Percentiles rank a stretch among this genome's conserved stretches.
phyloP scores from a whole-genome alignment of 148 eudicot species.

The Chenopodium berlandieri region DNA sequence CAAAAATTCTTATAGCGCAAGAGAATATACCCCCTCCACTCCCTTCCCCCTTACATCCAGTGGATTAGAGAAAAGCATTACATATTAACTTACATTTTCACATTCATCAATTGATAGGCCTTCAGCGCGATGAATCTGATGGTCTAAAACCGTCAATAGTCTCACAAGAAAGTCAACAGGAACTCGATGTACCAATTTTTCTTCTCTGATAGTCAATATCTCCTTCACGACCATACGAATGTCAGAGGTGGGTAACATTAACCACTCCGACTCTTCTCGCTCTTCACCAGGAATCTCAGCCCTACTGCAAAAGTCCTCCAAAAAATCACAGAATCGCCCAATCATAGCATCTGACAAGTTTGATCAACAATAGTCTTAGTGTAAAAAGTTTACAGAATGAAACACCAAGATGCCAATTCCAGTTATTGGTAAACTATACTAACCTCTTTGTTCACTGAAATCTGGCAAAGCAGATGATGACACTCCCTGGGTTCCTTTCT shows the following conservation, averaged over 20 bases:
- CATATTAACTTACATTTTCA: conserved; percentile 59
- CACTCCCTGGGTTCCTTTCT: conserved; percentile 54
- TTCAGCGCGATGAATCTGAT: conserved; percentile 92
- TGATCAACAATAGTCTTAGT: conserved; percentile 6
- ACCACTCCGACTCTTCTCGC: conserved; percentile 75
- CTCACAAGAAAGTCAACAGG: conserved; percentile 68
- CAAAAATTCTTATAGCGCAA: background rate
- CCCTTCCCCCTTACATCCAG: background rate
- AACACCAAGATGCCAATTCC: background rate
- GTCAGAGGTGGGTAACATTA: conserved; percentile 61
- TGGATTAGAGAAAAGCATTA: background rate
- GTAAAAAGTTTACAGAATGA: background rate
- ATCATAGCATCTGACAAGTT: conserved; percentile 54
- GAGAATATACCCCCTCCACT: background rate
- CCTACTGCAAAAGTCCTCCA: conserved; percentile 75
- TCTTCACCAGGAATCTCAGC: conserved; percentile 78
- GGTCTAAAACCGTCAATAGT: conserved; percentile 72
- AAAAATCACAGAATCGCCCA: conserved; percentile 55
- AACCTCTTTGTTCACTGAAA: conserved; percentile 66
- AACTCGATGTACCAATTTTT: conserved; percentile 63
- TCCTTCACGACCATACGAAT: conserved; percentile 66
- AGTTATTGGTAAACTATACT: conserved; percentile 3
- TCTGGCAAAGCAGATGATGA: conserved; percentile 40
- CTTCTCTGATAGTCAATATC: conserved; percentile 54
- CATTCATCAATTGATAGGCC: conserved; percentile 81